Conservation (phyloP, 139 green algal species). For the Coelastrella sp. region DNA sequence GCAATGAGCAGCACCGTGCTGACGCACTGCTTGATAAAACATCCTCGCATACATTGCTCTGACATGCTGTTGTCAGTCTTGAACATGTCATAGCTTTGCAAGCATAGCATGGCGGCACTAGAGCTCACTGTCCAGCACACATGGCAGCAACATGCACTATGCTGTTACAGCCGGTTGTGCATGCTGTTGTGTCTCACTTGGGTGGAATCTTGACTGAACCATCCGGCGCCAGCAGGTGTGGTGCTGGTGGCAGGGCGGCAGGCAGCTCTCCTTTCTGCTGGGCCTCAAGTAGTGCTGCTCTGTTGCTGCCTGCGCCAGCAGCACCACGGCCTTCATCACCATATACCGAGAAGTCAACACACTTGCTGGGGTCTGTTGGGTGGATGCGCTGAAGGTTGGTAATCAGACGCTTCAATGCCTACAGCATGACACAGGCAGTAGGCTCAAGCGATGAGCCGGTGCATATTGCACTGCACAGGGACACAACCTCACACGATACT, state of each 20-base stretch:
- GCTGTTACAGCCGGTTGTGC: neutral
- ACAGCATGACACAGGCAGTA: neutral
- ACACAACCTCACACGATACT: too few relatives aligned
- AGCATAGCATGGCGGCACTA: neutral
- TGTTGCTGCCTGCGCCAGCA: slow-evolving; percentile 25
- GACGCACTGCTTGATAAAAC: neutral
- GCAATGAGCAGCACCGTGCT: too few relatives aligned
- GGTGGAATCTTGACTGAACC: slow-evolving; percentile 66
- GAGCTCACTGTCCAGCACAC: neutral
- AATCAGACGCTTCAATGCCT: slow-evolving; percentile 92
- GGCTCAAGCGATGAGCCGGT: too few relatives aligned
- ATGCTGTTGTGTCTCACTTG: slow-evolving; percentile 16
- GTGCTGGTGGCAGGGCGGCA: slow-evolving; percentile 35
- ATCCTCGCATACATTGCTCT: neutral
- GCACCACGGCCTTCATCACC: slow-evolving; percentile 21
- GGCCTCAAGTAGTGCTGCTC: slow-evolving; percentile 35
- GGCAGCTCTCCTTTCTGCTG: slow-evolving; percentile 27
- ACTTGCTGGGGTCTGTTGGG: slow-evolving; percentile 88
- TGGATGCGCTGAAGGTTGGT: slow-evolving; percentile 87
- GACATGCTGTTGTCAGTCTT: too few relatives aligned
- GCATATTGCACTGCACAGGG: too few relatives aligned
- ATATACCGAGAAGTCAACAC: slow-evolving; percentile 77
- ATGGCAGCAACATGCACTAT: neutral
- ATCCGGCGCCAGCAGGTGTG: slow-evolving; percentile 48
- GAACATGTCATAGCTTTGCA: too few relatives aligned